phyloP scores from a whole-genome alignment of 2,329 filamentous ascomycete species.

The Talaromyces islandicus region DNA sequence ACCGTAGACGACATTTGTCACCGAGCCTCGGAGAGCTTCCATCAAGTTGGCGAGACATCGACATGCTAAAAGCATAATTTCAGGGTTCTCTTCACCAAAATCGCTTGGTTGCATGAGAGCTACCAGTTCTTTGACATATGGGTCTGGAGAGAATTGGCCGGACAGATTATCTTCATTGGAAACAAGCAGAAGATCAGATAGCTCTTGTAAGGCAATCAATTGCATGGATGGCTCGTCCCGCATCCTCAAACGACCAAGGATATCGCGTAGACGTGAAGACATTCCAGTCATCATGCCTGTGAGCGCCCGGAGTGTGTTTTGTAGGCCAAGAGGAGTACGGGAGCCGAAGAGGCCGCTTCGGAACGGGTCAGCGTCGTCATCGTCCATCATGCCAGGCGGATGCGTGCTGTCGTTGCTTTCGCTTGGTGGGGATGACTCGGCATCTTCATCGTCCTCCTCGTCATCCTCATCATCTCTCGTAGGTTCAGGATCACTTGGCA shows the following conservation, averaged over 20 bases:
- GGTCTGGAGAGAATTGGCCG: slow-evolving; percentile 88
- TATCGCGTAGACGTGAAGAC: slow-evolving; percentile 70
- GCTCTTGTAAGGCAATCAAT: slow-evolving; percentile 83
- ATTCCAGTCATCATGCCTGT: slow-evolving; percentile 89
- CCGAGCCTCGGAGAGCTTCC: slow-evolving; percentile 89
- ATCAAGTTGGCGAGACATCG: slow-evolving; percentile 94
- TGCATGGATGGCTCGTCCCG: slow-evolving; percentile 84
- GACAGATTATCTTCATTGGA: slow-evolving; percentile 96
- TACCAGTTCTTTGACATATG: slow-evolving; percentile 92
- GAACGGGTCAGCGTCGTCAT: slow-evolving; percentile 58
- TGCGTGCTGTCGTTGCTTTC: slow-evolving; percentile 62
- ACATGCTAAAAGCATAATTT: slow-evolving; percentile 95
- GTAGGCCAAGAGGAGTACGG: slow-evolving; percentile 61
- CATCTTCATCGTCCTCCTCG: slow-evolving; percentile 39
- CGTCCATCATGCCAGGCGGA: slow-evolving; percentile 43
- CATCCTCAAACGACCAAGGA: slow-evolving; percentile 67
- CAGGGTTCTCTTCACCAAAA: slow-evolving; percentile 81
- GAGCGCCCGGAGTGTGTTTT: slow-evolving; percentile 75
- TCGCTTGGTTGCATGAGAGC: slow-evolving; percentile 86
- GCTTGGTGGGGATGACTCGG: slow-evolving; percentile 53
- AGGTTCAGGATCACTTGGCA: slow-evolving; percentile 33
- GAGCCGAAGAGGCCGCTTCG: slow-evolving; percentile 57
- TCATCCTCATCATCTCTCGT: slow-evolving; percentile 38
- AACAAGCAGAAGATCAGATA: slow-evolving; percentile 87
- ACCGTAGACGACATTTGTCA: slow-evolving; percentile 95